Evolutionary conservation across 1,284 basidiomycete species (phyloP), one percentile per base, ranked within the genome.

Genomic region (Leccinum olivaceoglutinosum): DNA sequence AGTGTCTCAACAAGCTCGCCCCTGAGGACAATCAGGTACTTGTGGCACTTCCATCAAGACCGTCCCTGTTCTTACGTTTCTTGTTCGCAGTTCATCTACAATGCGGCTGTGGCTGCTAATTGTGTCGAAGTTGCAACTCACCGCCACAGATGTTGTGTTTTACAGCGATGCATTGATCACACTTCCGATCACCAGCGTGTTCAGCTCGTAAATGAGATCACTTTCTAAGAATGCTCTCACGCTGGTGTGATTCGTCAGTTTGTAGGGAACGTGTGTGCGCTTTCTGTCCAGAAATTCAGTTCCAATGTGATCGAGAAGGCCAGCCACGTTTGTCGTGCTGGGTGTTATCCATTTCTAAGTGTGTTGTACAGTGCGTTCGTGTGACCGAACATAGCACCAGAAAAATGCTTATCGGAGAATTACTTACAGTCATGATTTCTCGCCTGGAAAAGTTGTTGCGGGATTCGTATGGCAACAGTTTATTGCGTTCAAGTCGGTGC

Each of bases 121-220:
- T 98, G 97, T 71, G 94, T 99, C 62, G 97, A 99, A 79, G 97
- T 99, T 64, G 97, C 97, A 14, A 99, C 97, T 58, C 97, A 99
- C 75, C 93, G 97, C 68, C 97, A 99, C 72, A 97, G 97, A 14
- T 99, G 97, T 79, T 99, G 97, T 75, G 97, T 99, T 60, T 82
- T 99, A 56, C 97, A 99, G 79, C 87, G 97, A 65, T 99, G 96
- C 79, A 95, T 99, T 70, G 97, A 99, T 76, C 97, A 99, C 73
- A 97, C 97, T 2, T 96, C 94, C 2, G 94, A 97, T 68, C 87
- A 89, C 64, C 97, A 99, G 77, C 89, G 97, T 49, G 83, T 97
- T 64, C 97, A 99, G 79, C 86, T 99, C 61, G 97, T 99, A 63
- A 95, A 95, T 66, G 97, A 99, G 82, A 99, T 99, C 78, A 99